A percentile compares a stretch with the other conserved stretches of the same genome.
Evolutionary conservation across 441 rosid species (phyloP).

Genomic region (Hura crepitans): DNA sequence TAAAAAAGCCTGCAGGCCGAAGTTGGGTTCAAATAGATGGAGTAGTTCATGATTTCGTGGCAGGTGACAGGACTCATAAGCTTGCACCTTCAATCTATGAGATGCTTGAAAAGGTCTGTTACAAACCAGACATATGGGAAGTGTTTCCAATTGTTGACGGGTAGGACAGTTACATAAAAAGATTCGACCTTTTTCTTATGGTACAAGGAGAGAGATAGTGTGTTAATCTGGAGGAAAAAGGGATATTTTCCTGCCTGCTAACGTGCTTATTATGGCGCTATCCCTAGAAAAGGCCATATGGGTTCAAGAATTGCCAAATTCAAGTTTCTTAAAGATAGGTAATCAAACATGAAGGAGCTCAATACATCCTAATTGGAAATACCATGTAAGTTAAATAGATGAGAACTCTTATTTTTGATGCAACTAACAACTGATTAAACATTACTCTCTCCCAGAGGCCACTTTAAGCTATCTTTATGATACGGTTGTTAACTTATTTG

Average conservation of each 20-base stretch:
- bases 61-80: slow-evolving; percentile 31
- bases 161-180: neutral
- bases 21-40: slow-evolving; percentile 48
- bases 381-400: neutral
- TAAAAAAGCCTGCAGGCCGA: slow-evolving; percentile 39
- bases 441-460: neutral
- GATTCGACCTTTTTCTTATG: no score
- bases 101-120: slow-evolving; percentile 29
- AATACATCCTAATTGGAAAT: neutral
- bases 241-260: neutral
- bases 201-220: neutral
- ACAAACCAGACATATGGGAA: slow-evolving; percentile 19
- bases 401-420: neutral
- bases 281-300: neutral
- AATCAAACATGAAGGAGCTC: neutral
- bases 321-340: neutral
- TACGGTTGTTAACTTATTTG: neutral
- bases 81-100: slow-evolving; percentile 30
- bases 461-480: neutral
- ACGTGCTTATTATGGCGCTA: no score
- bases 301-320: neutral
- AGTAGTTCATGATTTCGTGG: slow-evolving; percentile 36
- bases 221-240: no score
- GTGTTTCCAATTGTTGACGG: slow-evolving; percentile 8
- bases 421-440: neutral